Base-by-base conservation (phyloP, 208 protist species). In the Leishmania gerbilli region DNA sequence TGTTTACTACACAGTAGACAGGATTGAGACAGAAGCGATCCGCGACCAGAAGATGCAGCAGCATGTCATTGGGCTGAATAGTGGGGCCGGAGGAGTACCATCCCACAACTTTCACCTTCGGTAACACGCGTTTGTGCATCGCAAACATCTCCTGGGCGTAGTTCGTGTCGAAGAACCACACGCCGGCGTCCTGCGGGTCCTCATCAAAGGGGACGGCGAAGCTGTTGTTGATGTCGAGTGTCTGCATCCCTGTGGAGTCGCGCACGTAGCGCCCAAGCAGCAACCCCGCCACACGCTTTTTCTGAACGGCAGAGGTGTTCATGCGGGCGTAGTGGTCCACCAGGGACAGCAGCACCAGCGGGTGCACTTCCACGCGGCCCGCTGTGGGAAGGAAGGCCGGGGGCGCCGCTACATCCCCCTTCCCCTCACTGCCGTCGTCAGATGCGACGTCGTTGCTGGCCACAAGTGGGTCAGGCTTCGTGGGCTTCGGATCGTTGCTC, bases 131-230 rank as follows among this genome's bases (percentile, higher is more conserved):
- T 68, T 98, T 97, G 88, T 99, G 99, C 99, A 99, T 99, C 40
- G 74, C 77, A 78, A 97, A 99, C 99, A 99, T 99, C 71, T 99
- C 95, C 89, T 98, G 92, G 0, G 93, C 93, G 84, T 97, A 98
- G 85, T 96, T 97, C 8, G 90, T 97, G 93, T 99, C 99, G 34
- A 99, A 93, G 90, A 99, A 99, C 99, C 99, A 99, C 79, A 99
- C 98, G 71, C 95, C 95, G 1, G 96, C 93, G 79, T 99, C 95
- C 55, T 96, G 91, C 34, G 94, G 84, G 88, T 99, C 99, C 88
- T 99, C 99, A 87, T 99, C 99, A 86, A 99, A 99, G 21, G 99
- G 99, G 40, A 99, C 97, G 51, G 99, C 99, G 89, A 99, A 99
- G 80, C 94, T 98, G 92, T 99, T 99, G 88, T 99, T 98, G 81